phyloP scores from a whole-genome alignment of 2,329 filamentous ascomycete species.

The Aureobasidium sp. region DNA sequence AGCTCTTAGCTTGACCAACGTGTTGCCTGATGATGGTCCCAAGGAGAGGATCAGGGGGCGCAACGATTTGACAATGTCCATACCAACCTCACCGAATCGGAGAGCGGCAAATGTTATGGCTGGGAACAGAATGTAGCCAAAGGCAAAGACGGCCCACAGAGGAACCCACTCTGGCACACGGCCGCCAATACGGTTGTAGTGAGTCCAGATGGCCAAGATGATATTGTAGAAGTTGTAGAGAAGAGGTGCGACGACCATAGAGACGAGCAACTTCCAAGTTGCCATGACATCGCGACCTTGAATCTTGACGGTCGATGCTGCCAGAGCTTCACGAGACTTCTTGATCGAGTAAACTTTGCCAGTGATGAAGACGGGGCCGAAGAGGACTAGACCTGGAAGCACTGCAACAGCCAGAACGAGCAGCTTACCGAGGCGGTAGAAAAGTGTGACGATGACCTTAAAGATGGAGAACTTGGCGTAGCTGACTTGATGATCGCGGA shows the following conservation, averaged over 20 bases:
- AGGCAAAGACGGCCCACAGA: constrained; percentile 65
- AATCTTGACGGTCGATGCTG: constrained; percentile 80
- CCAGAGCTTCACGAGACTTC: constrained; percentile 76
- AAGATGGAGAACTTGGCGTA: constrained; percentile 77
- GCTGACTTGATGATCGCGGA: constrained; percentile 90
- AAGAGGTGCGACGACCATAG: constrained; percentile 70
- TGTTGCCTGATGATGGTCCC: constrained; percentile 75
- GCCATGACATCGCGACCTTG: constrained; percentile 84
- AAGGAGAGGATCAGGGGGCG: constrained; percentile 79
- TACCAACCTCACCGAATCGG: constrained; percentile 93
- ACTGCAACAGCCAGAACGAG: constrained; percentile 68
- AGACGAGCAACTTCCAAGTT: constrained; percentile 89
- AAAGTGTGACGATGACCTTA: constrained; percentile 64
- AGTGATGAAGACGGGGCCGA: constrained; percentile 78
- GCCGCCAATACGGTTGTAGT: constrained; percentile 75
- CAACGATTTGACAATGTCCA: constrained; percentile 96
- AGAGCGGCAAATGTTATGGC: constrained; percentile 86
- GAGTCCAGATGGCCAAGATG: constrained; percentile 66
- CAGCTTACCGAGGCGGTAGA: constrained; percentile 76
- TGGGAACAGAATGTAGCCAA: constrained; percentile 73
- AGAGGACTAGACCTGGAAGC: constrained; percentile 77
- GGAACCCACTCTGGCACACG: constrained; percentile 71
- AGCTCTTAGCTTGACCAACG: constrained; percentile 67
- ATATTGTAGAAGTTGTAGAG: constrained; percentile 76
- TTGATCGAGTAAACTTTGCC: constrained; percentile 73